phyloP scores from a whole-genome alignment of 2,329 filamentous ascomycete genomes.

The Exophiala mesophila region DNA sequence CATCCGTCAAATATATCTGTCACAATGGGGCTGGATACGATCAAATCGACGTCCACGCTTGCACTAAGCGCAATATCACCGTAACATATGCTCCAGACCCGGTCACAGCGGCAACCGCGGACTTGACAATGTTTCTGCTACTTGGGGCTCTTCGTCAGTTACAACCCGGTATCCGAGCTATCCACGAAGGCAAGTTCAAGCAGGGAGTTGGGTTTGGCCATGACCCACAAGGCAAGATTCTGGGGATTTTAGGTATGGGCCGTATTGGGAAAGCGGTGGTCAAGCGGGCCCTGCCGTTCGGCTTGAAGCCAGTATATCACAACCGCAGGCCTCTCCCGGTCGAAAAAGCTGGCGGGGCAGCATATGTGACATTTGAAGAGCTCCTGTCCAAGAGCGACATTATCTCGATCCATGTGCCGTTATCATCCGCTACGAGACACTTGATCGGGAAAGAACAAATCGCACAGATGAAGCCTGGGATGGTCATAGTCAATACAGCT shows the following conservation, averaged over 20 bases:
- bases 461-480: slow-evolving; percentile 44
- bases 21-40: slow-evolving; percentile 58
- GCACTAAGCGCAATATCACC: slow-evolving; percentile 41
- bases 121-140: slow-evolving; percentile 44
- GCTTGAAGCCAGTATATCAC: slow-evolving; percentile 28
- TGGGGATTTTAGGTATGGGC: slow-evolving; percentile 81
- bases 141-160: slow-evolving; percentile 57
- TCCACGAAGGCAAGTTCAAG: slow-evolving; percentile 65
- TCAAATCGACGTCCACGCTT: slow-evolving; percentile 52
- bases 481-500: slow-evolving; percentile 48
- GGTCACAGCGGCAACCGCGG: slow-evolving; percentile 43
- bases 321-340: slow-evolving; percentile 20
- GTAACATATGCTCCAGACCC: slow-evolving; percentile 43
- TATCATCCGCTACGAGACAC: slow-evolving; percentile 28
- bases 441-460: slow-evolving; percentile 40
- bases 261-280: slow-evolving; percentile 75
- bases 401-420: slow-evolving; percentile 34
- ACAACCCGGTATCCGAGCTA: slow-evolving; percentile 45
- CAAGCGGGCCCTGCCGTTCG: slow-evolving; percentile 30
- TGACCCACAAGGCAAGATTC: slow-evolving; percentile 70
- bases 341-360: slow-evolving; percentile 46
- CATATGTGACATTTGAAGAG: slow-evolving; percentile 66
- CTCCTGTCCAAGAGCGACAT: slow-evolving; percentile 32
- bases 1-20: slow-evolving; percentile 44
- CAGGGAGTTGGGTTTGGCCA: slow-evolving; percentile 58